These are phyloP conservation scores for Raphanus hybrid DNA, from an alignment of 441 rosid species.

Conservation along the genomic window DNA sequence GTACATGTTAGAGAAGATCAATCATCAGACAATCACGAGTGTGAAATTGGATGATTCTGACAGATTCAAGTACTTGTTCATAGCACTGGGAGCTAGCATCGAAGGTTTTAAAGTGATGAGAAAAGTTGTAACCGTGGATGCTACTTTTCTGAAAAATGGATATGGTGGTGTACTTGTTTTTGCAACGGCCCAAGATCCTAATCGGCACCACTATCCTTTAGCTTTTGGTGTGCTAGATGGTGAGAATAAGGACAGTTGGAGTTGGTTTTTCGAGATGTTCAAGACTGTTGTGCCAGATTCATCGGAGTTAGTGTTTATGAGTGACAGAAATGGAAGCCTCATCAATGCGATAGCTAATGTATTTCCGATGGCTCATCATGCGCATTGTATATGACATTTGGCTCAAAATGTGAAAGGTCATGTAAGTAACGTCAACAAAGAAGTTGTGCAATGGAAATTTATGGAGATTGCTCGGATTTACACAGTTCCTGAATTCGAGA, in stretches of 20 bases:
- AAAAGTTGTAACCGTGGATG: neutral
- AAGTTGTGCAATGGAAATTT: neutral
- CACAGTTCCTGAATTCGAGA: neutral
- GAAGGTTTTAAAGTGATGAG: neutral
- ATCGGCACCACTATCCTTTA: neutral
- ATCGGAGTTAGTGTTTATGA: neutral
- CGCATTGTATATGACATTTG: neutral
- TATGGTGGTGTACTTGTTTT: neutral
- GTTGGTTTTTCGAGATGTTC: neutral
- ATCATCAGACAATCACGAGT: neutral
- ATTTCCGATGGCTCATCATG: neutral
- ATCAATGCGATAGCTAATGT: neutral
- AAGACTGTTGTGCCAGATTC: neutral
- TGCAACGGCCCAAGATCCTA: neutral
- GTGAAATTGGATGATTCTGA: neutral
- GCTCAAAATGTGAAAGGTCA: neutral
- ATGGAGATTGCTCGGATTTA: neutral
- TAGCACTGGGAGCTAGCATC: neutral
- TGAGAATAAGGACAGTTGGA: neutral
- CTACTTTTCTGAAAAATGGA: neutral
- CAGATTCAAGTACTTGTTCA: neutral
- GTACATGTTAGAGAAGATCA: neutral
- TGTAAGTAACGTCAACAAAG: neutral
- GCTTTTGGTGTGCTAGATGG: neutral
- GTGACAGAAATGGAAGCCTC: neutral